These are phyloP conservation scores for Thielaviopsis populi DNA, from an alignment of 2,329 filamentous ascomycete genomes.

Conservation along the genomic window DNA sequence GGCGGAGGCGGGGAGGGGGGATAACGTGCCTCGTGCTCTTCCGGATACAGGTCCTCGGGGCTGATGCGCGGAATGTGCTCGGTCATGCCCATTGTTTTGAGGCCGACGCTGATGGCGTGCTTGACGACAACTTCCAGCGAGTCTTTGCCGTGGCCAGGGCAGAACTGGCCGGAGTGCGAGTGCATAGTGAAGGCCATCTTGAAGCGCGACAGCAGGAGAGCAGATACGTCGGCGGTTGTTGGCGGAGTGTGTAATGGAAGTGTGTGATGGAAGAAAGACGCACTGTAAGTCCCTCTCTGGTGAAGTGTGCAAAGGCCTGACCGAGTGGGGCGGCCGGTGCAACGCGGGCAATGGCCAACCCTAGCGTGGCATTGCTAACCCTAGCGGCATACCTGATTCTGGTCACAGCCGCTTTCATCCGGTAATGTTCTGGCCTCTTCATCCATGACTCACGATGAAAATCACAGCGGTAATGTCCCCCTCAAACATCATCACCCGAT, in stretches of 20 bases:
- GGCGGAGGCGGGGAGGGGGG: background rate
- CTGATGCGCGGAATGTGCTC: constrained; percentile 85
- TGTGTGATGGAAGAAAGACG: background rate
- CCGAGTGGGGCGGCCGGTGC: background rate
- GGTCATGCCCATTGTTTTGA: constrained; percentile 73
- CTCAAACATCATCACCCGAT: background rate
- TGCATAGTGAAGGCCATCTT: constrained; percentile 94
- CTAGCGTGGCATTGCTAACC: background rate
- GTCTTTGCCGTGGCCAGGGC: constrained; percentile 73
- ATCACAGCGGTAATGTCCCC: constrained; percentile 22
- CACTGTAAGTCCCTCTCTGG: background rate
- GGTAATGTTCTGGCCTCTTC: background rate
- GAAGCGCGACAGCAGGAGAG: background rate
- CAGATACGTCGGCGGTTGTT: background rate
- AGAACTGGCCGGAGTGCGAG: constrained; percentile 96
- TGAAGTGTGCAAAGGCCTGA: background rate
- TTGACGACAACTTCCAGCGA: constrained; percentile 70
- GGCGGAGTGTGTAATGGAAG: background rate
- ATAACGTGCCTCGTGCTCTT: constrained; percentile 39
- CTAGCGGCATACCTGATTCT: background rate
- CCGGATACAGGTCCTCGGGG: constrained; percentile 70
- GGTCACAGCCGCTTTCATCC: background rate
- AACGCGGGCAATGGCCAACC: background rate
- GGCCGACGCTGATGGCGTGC: constrained; percentile 61
- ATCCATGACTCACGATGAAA: constrained; percentile 21